Evolutionary conservation across 164 flowering plant species (phyloP).

Genomic region (Nelumbo lutea): DNA sequence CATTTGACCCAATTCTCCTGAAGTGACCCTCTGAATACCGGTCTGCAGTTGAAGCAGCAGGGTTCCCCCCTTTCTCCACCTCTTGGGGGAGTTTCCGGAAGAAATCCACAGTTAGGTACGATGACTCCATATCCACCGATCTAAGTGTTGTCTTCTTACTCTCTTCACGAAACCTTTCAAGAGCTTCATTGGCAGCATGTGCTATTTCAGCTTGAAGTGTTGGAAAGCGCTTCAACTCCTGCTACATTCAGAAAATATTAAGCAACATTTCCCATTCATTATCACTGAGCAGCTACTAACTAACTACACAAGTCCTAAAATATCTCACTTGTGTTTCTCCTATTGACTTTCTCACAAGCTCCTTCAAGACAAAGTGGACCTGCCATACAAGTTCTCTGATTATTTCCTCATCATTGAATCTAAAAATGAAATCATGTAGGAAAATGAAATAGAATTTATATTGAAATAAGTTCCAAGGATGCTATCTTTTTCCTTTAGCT

Average conservation of each 20-base stretch:
- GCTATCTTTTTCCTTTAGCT: not conserved
- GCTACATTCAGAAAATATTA: constrained; percentile 12
- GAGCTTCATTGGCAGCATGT: constrained; percentile 45
- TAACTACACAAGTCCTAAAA: not conserved
- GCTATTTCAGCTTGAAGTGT: constrained; percentile 57
- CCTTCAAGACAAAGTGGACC: constrained; percentile 52
- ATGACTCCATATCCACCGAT: constrained; percentile 69
- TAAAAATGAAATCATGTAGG: too few relatives aligned
- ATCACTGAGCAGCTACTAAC: not conserved
- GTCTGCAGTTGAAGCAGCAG: constrained; percentile 33
- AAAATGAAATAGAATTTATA: too few relatives aligned
- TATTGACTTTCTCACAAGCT: constrained; percentile 50
- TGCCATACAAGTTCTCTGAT: constrained; percentile 13
- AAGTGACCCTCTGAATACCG: constrained; percentile 55
- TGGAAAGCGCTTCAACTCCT: constrained; percentile 67
- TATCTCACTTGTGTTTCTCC: constrained; percentile 41
- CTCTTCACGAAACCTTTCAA: constrained; percentile 64
- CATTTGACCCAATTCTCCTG: constrained; percentile 58
- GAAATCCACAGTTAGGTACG: constrained; percentile 64
- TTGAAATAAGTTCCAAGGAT: not conserved
- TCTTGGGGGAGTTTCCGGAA: constrained; percentile 63
- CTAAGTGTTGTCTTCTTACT: constrained; percentile 47
- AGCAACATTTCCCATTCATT: not conserved
- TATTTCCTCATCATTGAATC: not conserved
- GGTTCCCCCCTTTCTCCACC: constrained; percentile 44